These are phyloP conservation scores for Phaeosphaeria sp. DNA, from an alignment of 2,329 filamentous ascomycete species.

Conservation along the genomic window DNA sequence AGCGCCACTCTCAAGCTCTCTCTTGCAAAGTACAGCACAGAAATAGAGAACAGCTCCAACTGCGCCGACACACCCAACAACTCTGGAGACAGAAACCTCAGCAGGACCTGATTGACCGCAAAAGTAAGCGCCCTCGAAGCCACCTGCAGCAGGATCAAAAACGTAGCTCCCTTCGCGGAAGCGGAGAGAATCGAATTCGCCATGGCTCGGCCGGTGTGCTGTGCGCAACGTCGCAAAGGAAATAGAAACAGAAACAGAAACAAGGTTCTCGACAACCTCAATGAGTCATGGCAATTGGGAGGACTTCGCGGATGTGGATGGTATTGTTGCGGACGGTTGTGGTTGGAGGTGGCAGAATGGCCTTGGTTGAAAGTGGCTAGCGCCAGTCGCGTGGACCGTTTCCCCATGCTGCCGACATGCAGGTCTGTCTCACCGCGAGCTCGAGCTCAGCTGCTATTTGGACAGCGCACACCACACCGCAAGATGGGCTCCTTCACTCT, in stretches of 20 bases:
- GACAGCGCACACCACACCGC: slow-evolving; percentile 27
- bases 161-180: slow-evolving; percentile 75
- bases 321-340: slow-evolving; percentile 24
- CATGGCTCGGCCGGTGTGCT: slow-evolving; percentile 24
- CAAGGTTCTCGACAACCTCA: slow-evolving; percentile 13
- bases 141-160: slow-evolving; percentile 88
- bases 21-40: slow-evolving; percentile 91
- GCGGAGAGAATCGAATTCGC: slow-evolving; percentile 47
- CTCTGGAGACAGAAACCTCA: slow-evolving; percentile 85
- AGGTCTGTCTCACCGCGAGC: slow-evolving; percentile 18
- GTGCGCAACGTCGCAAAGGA: too few species aligned
- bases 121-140: slow-evolving; percentile 89
- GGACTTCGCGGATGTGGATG: slow-evolving; percentile 17
- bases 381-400: slow-evolving; percentile 5
- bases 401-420: neutral
- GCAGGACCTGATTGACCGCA: slow-evolving; percentile 85
- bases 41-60: slow-evolving; percentile 90
- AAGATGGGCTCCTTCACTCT: slow-evolving; percentile 27
- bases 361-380: slow-evolving; percentile 30
- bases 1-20: slow-evolving; percentile 92
- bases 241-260: slow-evolving; percentile 12
- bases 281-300: slow-evolving; percentile 31
- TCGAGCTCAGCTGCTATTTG: slow-evolving; percentile 12
- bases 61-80: slow-evolving; percentile 87
- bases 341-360: slow-evolving; percentile 23